Evolutionary conservation across 257 asterid species (phyloP).

Genomic region (Lycium barbarum): DNA sequence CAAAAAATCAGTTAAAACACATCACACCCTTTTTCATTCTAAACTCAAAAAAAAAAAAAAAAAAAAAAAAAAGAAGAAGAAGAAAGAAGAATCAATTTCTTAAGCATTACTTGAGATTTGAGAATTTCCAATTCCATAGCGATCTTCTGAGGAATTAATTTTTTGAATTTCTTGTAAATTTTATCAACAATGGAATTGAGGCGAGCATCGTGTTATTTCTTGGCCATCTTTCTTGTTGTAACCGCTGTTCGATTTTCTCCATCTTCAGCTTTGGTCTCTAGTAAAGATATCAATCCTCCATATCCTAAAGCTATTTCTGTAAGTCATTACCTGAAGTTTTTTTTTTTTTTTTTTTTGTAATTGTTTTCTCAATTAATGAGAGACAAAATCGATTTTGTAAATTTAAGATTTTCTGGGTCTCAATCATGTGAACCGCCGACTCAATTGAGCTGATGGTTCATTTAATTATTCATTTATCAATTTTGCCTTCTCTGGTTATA

Average conservation of each 20-base stretch:
- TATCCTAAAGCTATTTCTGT: conserved; percentile 70
- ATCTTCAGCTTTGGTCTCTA: conserved; percentile 45
- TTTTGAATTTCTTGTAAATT: neutral
- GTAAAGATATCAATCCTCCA: conserved; percentile 48
- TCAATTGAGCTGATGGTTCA: neutral
- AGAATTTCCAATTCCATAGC: neutral
- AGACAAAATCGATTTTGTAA: neutral
- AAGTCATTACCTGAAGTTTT: conserved; percentile 1
- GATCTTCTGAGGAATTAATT: neutral
- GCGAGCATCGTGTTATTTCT: conserved; percentile 25
- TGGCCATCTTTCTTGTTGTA: conserved; percentile 42
- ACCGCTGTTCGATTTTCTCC: conserved; percentile 39
- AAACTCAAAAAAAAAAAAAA: neutral
- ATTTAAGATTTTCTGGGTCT: neutral
- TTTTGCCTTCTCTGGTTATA: neutral
- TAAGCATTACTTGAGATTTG: conserved; percentile 26
- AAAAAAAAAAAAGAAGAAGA: neutral
- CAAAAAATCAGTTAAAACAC: neutral
- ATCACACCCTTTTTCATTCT: neutral
- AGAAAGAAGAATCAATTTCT: neutral
- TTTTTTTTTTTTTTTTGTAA: neutral
- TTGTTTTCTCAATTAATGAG: neutral
- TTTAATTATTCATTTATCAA: neutral
- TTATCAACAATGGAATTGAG: conserved; percentile 41
- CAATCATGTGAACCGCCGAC: neutral